These are phyloP conservation scores for Hyaloperonospora brassicae DNA, from an alignment of 352 stramenopile genomes.

Conservation along the genomic window DNA sequence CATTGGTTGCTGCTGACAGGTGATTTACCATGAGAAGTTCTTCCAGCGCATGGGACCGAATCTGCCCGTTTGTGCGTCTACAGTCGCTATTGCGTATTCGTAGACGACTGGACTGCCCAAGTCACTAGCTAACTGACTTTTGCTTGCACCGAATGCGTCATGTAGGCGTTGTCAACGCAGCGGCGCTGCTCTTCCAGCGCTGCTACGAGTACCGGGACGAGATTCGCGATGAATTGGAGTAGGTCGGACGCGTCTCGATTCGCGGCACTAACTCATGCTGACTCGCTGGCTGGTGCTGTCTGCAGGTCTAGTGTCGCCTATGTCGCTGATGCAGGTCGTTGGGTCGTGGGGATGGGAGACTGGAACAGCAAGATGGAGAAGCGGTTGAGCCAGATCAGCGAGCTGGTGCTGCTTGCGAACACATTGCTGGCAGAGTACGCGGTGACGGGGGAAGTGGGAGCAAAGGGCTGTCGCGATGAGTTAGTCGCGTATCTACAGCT, in stretches of 20 bases:
- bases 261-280: not conserved
- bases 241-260: conserved; percentile 9
- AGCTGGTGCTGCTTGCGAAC: conserved; percentile 75
- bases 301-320: conserved; percentile 59
- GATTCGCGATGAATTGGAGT: conserved; percentile 79
- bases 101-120: conserved; percentile 2
- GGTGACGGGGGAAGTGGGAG: conserved; percentile 48
- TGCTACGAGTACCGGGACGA: conserved; percentile 82
- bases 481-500: conserved; percentile 59
- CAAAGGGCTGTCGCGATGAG: conserved; percentile 47
- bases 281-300: conserved; percentile 6
- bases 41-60: conserved; percentile 63
- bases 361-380: conserved; percentile 87
- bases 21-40: conserved; percentile 79
- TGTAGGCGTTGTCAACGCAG: conserved; percentile 48
- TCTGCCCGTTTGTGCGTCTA: conserved; percentile 38
- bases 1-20: conserved; percentile 27
- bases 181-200: conserved; percentile 48
- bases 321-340: conserved; percentile 67
- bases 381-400: conserved; percentile 64
- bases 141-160: not conserved
- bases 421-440: conserved; percentile 65
- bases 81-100: conserved; percentile 1
- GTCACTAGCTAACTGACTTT: too few relatives aligned
- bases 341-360: conserved; percentile 74